Base-by-base conservation (phyloP, 106 monocot genomes). In the Acorus gramineus region DNA sequence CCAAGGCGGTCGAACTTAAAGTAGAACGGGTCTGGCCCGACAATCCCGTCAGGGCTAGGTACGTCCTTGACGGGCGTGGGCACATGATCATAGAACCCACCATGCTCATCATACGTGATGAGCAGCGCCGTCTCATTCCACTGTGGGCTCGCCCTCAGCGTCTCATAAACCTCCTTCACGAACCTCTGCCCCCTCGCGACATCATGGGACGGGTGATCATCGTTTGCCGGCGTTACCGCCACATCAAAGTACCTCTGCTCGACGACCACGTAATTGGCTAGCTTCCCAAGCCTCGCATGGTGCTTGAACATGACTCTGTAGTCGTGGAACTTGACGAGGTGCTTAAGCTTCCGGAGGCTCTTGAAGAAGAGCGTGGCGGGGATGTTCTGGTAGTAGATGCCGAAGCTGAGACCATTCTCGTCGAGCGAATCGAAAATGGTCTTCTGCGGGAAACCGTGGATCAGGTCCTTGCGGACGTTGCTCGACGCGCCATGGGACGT, bases 381-480 rank as follows among this genome's bases (percentile, higher is more conserved):
- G 68, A 90, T 78, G 74, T 90, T 90, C 78, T 90, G 90, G 76
- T 90, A 90, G 71, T 90, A 90, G 57, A 90, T 75, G 55, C 86
- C 86, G 54, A 84, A 86, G 57, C 57, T 62, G 13, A 86, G 77
- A 44, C 76, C 79, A 10, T 83, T 60, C 53, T 86, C 82, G 47
- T 86, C 71, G 50, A 90, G 76, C 8, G 80, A 83, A 61, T 90
- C 90, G 52, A 90, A 90, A 68, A 90, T 86, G 47, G 90, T 90
- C 65, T 71, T 75, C 67, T 90, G 90, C 0, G 90, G 90, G 76
- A 90, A 90, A 8, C 90, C 90, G 47, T 86, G 63, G 73, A 90
- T 75, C 28, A 90, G 81, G 68, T 90, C 90, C 56, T 71, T 75
- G 57, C 90, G 71, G 49, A 86, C 90, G 79, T 90, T 90, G 81